Evolutionary conservation across 2,329 filamentous ascomycete species (phyloP).

Genomic region (Botrytis medusae): DNA sequence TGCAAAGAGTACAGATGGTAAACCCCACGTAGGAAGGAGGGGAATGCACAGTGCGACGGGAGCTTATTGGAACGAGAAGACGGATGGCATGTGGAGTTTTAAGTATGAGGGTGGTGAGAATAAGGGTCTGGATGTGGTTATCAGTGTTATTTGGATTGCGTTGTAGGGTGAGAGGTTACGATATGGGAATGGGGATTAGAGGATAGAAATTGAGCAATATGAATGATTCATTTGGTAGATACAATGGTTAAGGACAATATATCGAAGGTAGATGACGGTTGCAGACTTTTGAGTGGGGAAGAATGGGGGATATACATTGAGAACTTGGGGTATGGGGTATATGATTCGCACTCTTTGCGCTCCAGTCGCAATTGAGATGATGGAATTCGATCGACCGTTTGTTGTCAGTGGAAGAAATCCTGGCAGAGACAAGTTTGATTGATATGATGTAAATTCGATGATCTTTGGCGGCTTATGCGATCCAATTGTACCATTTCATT

Average conservation of each 20-base stretch:
- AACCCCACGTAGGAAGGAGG: constrained; percentile 75
- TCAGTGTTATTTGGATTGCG: constrained; percentile 73
- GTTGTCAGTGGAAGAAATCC: constrained; percentile 9
- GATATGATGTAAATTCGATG: constrained; percentile 21
- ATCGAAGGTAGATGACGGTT: not conserved
- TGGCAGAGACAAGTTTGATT: constrained; percentile 8
- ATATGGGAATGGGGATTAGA: not conserved
- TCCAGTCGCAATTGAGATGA: not conserved
- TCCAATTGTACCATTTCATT: not conserved
- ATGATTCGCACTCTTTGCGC: constrained; percentile 5
- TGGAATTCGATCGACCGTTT: not conserved
- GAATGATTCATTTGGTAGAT: not conserved
- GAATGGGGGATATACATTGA: constrained; percentile 15
- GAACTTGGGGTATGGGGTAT: constrained; percentile 16
- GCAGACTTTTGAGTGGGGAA: constrained; percentile 8
- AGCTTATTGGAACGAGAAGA: constrained; percentile 88
- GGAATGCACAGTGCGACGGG: constrained; percentile 88
- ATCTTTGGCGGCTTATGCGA: constrained; percentile 8
- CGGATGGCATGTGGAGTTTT: constrained; percentile 86
- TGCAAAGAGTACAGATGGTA: constrained; percentile 57
- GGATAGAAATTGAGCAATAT: not conserved
- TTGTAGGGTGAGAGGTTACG: not conserved
- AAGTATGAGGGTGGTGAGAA: constrained; percentile 72
- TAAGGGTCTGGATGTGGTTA: constrained; percentile 68
- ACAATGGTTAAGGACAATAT: not conserved